Percentiles rank a stretch among this genome's conserved stretches.
phyloP scores from a whole-genome alignment of 2,329 filamentous ascomycete genomes.

The Fusarium abutilonis region DNA sequence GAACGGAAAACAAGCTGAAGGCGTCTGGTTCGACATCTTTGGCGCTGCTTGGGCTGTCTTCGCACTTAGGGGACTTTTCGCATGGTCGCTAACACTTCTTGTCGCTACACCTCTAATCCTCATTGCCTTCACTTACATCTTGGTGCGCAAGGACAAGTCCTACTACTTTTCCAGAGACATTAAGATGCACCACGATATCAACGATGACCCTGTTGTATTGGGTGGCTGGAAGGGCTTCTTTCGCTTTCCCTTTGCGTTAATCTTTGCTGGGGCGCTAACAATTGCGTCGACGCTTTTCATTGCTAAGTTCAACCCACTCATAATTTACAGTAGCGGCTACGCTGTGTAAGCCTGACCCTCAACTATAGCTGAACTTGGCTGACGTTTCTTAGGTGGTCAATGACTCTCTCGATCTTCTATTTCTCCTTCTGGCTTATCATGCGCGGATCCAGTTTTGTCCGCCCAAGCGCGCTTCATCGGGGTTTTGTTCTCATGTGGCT shows the following conservation, averaged over 20 bases:
- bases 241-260: conserved; percentile 80
- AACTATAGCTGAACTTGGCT: conserved; percentile 8
- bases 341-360: conserved; percentile 63
- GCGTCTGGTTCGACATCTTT: conserved; percentile 95
- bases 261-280: conserved; percentile 73
- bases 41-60: conserved; percentile 83
- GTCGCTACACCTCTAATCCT: conserved; percentile 81
- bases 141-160: conserved; percentile 80
- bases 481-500: conserved; percentile 86
- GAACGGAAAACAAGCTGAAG: conserved; percentile 72
- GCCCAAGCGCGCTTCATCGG: conserved; percentile 87
- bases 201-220: conserved; percentile 69
- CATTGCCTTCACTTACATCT: conserved; percentile 72
- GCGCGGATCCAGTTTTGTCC: conserved; percentile 78
- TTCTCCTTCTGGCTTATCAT: conserved; percentile 85
- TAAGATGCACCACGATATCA: conserved; percentile 65
- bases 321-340: conserved; percentile 90
- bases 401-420: conserved; percentile 85
- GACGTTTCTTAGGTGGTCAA: conserved; percentile 69
- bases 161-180: conserved; percentile 80
- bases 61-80: conserved; percentile 83
- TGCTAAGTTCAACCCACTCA: conserved; percentile 85
- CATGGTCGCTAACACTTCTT: conserved; percentile 83
- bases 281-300: conserved; percentile 79
- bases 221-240: conserved; percentile 85